phyloP scores from a whole-genome alignment of 768 basidiomycete genomes.

The Boletus subcaerulescens region DNA sequence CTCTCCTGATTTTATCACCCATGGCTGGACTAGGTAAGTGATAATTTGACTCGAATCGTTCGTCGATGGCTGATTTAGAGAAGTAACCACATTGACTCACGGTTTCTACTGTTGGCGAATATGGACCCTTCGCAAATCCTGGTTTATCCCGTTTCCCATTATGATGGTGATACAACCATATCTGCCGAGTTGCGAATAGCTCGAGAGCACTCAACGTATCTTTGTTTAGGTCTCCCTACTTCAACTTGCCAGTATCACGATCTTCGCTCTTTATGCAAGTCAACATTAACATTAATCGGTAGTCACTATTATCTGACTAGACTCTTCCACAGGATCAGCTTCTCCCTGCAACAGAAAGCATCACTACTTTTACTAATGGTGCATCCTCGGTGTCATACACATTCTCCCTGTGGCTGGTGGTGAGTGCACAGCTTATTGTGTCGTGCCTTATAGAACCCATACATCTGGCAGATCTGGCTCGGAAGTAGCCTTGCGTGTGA shows the following conservation, averaged over 20 bases:
- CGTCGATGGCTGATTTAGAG: too few species aligned
- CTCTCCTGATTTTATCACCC: too few species aligned
- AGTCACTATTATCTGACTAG: neutral
- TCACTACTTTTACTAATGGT: too few species aligned
- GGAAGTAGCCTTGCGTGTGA: slow-evolving; percentile 19
- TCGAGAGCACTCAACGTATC: too few species aligned
- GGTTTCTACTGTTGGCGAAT: slow-evolving; percentile 4
- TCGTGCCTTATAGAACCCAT: neutral
- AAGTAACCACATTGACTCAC: slow-evolving; percentile 3
- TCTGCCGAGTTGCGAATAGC: too few species aligned
- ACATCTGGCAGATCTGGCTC: slow-evolving; percentile 18
- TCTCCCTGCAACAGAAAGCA: too few species aligned
- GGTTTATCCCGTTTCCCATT: too few species aligned
- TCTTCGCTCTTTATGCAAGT: neutral
- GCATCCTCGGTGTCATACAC: too few species aligned
- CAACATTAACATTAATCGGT: neutral
- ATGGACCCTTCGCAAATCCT: too few species aligned
- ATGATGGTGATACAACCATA: neutral
- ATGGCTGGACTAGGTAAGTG: too few species aligned
- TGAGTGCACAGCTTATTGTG: neutral
- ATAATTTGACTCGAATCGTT: too few species aligned
- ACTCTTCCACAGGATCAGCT: neutral
- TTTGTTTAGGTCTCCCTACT: too few species aligned
- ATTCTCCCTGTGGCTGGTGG: slow-evolving; percentile 1
- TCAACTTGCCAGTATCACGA: slow-evolving; percentile 13